A percentile compares a stretch with the other conserved stretches of the same genome.
These are phyloP conservation scores for Capsicum chinense DNA, from an alignment of 257 asterid species.

Conservation along the genomic window DNA sequence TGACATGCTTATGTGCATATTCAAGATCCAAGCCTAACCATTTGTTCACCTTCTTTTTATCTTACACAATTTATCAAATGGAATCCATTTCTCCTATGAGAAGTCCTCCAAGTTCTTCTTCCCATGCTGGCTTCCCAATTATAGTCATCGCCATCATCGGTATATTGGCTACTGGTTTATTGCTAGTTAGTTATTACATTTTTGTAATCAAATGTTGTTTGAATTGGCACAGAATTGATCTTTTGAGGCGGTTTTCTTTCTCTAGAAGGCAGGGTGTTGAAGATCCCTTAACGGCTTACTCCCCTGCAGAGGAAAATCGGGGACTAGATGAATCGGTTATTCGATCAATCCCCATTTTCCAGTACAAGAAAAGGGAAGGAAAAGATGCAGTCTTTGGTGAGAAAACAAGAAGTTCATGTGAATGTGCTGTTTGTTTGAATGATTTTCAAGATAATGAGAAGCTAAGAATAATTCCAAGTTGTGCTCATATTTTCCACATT, in stretches of 20 bases:
- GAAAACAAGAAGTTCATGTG: conserved; percentile 30
- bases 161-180: conserved; percentile 71
- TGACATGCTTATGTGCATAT: conserved; percentile 33
- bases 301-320: conserved; percentile 54
- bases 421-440: conserved; percentile 80
- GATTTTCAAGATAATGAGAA: conserved; percentile 69
- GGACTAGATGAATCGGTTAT: conserved; percentile 72
- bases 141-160: conserved; percentile 80
- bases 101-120: conserved; percentile 42
- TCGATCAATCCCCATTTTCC: conserved; percentile 63
- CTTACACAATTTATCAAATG: conserved; percentile 34
- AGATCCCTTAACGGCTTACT: conserved; percentile 36
- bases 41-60: background rate
- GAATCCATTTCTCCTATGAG: conserved; percentile 40
- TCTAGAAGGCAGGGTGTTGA: conserved; percentile 51
- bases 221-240: conserved; percentile 76
- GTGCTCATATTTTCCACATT: conserved; percentile 62
- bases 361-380: conserved; percentile 43
- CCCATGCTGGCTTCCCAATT: conserved; percentile 69
- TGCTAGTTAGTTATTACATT: conserved; percentile 80
- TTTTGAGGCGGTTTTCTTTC: conserved; percentile 58
- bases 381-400: conserved; percentile 1
- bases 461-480: conserved; percentile 66
- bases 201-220: conserved; percentile 88
- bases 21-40: conserved; percentile 35